Conservation (phyloP, 805 yeast genomes). For the Dipodascopsis uninucleata region DNA sequence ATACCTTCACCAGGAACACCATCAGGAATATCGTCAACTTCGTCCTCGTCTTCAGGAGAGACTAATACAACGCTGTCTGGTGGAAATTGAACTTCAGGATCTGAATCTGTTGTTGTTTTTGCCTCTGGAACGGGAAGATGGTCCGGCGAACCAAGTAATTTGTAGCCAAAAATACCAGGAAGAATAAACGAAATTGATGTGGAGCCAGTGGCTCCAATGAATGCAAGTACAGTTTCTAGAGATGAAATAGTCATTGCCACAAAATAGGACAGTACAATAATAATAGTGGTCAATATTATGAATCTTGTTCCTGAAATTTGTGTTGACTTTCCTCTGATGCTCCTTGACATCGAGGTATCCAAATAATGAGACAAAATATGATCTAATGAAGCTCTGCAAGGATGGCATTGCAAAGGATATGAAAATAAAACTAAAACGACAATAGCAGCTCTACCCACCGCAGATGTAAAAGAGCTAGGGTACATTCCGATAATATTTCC, state of each 20-base stretch:
- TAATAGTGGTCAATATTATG: conserved; percentile 41
- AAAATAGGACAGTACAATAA: conserved; percentile 53
- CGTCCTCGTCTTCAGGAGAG: conserved; percentile 20
- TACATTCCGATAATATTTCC: conserved; percentile 82
- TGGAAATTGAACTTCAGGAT: conserved; percentile 7
- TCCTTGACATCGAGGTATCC: conserved; percentile 34
- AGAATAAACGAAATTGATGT: conserved; percentile 86
- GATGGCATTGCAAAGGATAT: conserved; percentile 89
- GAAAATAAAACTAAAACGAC: conserved; percentile 75
- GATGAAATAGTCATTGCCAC: conserved; percentile 67
- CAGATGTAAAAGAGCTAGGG: conserved; percentile 59
- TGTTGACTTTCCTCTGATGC: conserved; percentile 30
- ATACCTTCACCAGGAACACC: conserved; percentile 6
- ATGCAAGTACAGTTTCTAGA: conserved; percentile 74
- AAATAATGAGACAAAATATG: conserved; percentile 50
- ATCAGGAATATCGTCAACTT: conserved; percentile 5
- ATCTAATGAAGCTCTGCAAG: conserved; percentile 77
- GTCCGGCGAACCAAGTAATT: conserved; percentile 49
- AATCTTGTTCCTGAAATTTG: conserved; percentile 33
- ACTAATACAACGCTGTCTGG: conserved; percentile 9
- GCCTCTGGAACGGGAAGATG: conserved; percentile 18
- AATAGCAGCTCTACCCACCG: conserved; percentile 76
- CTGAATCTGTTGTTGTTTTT: conserved; percentile 7
- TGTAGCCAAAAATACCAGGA: conserved; percentile 84
- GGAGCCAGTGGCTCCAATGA: conserved; percentile 92